These are phyloP conservation scores for Oryza nivara DNA, from an alignment of 176 grass and related monocot species.

Conservation along the genomic window DNA sequence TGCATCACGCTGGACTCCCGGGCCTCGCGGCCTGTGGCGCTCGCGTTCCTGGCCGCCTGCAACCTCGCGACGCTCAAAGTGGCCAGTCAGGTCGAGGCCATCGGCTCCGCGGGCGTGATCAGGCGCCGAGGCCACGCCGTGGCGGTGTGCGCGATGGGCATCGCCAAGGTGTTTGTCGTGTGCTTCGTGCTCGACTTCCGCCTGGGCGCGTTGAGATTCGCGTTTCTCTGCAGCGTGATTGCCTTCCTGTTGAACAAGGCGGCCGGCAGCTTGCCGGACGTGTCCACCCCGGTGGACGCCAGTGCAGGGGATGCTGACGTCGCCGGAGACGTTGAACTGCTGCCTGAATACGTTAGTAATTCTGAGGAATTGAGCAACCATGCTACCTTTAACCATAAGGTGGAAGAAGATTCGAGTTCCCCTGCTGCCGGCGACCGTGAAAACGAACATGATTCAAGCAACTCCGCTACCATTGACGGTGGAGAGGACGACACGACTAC, in stretches of 20 bases:
- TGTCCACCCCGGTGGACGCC: not conserved
- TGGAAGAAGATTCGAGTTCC: not conserved
- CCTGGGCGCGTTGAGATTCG: not conserved
- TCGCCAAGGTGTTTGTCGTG: constrained; percentile 15
- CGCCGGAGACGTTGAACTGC: not conserved
- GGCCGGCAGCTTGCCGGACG: not conserved
- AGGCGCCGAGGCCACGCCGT: not conserved
- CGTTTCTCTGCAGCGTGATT: not conserved
- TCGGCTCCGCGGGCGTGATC: not conserved
- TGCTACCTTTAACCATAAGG: not conserved
- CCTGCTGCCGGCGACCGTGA: not conserved
- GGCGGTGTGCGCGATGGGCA: constrained; percentile 14
- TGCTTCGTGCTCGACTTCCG: constrained; percentile 14
- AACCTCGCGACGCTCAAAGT: not conserved
- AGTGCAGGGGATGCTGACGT: not conserved
- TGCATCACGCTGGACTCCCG: not conserved
- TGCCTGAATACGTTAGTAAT: not conserved
- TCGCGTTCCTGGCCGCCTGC: constrained; percentile 12
- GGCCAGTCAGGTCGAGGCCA: not conserved
- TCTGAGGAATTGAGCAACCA: not conserved
- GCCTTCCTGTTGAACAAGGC: not conserved
- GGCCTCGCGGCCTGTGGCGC: not conserved
- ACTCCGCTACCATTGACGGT: not conserved
- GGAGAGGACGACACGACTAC: not conserved
- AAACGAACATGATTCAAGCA: not conserved